These are phyloP conservation scores for Rhynchospora breviuscula DNA, from an alignment of 176 grass and related monocot genomes.

Conservation along the genomic window DNA sequence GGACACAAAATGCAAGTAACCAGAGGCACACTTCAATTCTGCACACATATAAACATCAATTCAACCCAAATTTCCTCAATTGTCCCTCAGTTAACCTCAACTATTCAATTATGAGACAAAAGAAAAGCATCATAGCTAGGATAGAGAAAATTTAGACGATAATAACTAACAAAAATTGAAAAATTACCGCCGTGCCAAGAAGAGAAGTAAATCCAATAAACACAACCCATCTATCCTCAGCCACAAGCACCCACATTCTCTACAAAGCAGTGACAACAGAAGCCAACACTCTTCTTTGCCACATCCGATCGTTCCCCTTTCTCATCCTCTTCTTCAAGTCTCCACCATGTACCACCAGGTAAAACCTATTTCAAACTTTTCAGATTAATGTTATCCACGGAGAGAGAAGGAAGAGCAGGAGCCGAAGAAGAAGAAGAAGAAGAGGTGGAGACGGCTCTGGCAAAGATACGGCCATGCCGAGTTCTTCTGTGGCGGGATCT, in stretches of 20 bases:
- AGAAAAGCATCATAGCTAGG: background rate
- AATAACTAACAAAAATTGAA: conserved; percentile 2
- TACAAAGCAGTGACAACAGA: too few relatives aligned
- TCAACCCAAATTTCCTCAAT: background rate
- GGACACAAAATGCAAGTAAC: background rate
- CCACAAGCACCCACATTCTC: too few relatives aligned
- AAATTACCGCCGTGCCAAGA: conserved; percentile 84
- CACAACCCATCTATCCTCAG: too few relatives aligned
- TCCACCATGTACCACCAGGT: conserved; percentile 88
- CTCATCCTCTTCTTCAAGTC: conserved; percentile 54
- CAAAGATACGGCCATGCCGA: background rate
- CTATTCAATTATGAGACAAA: background rate
- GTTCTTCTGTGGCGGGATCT: background rate
- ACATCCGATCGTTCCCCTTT: conserved; percentile 20
- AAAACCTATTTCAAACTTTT: conserved; percentile 52
- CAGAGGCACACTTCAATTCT: background rate
- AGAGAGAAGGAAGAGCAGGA: conserved; percentile 10
- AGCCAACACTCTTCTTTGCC: conserved; percentile 38
- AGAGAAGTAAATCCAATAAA: too few relatives aligned
- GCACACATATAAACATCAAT: conserved; percentile 1
- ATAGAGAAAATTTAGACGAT: background rate
- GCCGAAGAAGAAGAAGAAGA: too few relatives aligned
- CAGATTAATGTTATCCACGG: conserved; percentile 35
- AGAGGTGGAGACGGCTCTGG: background rate
- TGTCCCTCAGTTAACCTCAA: background rate